Evolutionary conservation across 371 early-diverging fungal genomes (phyloP), one percentile per base, ranked within the genome.

Genomic region (Smittium culicis): DNA sequence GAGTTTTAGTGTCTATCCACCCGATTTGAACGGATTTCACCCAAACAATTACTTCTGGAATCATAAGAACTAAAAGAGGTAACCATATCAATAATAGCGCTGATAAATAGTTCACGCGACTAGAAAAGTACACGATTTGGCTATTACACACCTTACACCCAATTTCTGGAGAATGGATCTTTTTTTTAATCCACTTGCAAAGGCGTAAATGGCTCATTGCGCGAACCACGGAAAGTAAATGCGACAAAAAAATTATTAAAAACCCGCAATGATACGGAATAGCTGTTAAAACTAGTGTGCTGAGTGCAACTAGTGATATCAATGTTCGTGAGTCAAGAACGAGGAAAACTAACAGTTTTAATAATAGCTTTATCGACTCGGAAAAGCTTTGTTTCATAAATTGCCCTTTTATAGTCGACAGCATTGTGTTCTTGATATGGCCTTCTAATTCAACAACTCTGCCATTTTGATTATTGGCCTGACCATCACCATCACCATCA

Each of bases 191-290:
- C 54, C 54, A 68, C 0, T 33, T 56, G 1, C 56, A 57, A 29
- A 45, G 28, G 30, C 29, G 56, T 17, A 63, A 61, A 32, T 62
- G 61, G 27, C 35, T 61, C 65, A 81, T 67, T 1, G 87, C 80
- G 14, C 88, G 77, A 3, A 85, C 77, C 61, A 84, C 83, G 2
- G 84, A 83, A 30, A 86, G 77, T 54, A 83, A 80, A 64, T 90
- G 90, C 11, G 87, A 86, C 31, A 88, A 69, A 67, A 87, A 86
- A 1, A 88, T 86, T 28, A 86, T 84, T 1, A 88, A 77, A 76
- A 88, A 90, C 0, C 87, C 87, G 79, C 89, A 88, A 71, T 90
- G 90, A 74, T 88, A 90, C 0, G 90, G 89, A 28, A 88, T 84
- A 73, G 84, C 81, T 0, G 87, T 84, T 32, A 84, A 83, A 1